These are phyloP conservation scores for Lathyrus aphaca DNA, from an alignment of 306 rosid species.

Conservation along the genomic window DNA sequence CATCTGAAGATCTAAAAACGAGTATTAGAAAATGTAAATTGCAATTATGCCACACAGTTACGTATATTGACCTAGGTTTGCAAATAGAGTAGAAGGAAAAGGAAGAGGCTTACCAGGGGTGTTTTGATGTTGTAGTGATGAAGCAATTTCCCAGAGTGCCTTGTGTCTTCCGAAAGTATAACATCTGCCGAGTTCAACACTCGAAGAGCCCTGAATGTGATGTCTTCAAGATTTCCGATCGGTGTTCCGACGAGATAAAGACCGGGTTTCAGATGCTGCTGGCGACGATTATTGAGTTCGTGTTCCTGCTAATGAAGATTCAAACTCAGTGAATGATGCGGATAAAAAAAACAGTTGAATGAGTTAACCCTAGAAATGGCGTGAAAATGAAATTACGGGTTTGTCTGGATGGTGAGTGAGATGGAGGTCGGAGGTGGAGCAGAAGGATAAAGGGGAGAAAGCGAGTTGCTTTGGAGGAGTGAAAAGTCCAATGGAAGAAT, in stretches of 20 bases:
- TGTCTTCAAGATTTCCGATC: slow-evolving; percentile 61
- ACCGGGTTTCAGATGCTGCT: slow-evolving; percentile 58
- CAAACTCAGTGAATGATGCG: background rate
- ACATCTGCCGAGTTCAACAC: slow-evolving; percentile 75
- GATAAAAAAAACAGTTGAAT: background rate
- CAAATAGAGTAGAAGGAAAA: background rate
- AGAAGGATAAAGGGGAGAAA: slow-evolving; percentile 33
- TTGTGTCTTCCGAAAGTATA: slow-evolving; percentile 87
- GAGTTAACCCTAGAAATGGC: background rate
- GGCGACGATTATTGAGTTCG: slow-evolving; percentile 8
- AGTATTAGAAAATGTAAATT: slow-evolving; percentile 39
- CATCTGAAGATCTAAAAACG: slow-evolving; percentile 58
- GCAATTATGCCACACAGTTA: background rate
- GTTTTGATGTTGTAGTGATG: slow-evolving; percentile 79
- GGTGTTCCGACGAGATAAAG: slow-evolving; percentile 92
- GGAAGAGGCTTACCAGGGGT: slow-evolving; percentile 66
- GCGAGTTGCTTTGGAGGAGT: slow-evolving; percentile 20
- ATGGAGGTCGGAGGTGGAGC: slow-evolving; percentile 41
- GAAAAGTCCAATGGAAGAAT: slow-evolving; percentile 17
- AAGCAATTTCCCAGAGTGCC: slow-evolving; percentile 91
- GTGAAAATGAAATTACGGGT: slow-evolving; percentile 45
- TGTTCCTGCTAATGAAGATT: slow-evolving; percentile 31
- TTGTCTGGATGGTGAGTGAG: slow-evolving; percentile 50
- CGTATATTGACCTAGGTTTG: background rate
- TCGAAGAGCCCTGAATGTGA: slow-evolving; percentile 89